A percentile compares a stretch with the other conserved stretches of the same genome.
phyloP scores from a whole-genome alignment of 495 filamentous ascomycete species.

The Aspergillus ellipticus region DNA sequence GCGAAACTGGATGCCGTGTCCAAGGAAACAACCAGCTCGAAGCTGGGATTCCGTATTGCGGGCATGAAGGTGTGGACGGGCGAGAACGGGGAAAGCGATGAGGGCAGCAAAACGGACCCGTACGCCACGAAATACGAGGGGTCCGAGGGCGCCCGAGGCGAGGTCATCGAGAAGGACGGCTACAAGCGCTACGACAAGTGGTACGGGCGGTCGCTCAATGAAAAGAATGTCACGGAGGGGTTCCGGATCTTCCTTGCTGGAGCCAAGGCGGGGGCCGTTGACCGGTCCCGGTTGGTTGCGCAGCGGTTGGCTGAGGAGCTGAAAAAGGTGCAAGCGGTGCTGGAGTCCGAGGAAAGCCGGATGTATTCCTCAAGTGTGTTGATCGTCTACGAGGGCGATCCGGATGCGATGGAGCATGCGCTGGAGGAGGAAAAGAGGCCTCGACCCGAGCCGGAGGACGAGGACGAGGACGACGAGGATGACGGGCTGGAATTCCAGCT shows the following conservation, averaged over 20 bases:
- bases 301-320: constrained; percentile 66
- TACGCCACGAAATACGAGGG: constrained; percentile 41
- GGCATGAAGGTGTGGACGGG: constrained; percentile 93
- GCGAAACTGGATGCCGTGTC: constrained; percentile 74
- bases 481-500: constrained; percentile 52
- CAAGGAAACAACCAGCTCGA: constrained; percentile 72
- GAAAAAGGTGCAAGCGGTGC: constrained; percentile 54
- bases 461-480: constrained; percentile 50
- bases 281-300: constrained; percentile 54
- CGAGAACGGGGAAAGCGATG: constrained; percentile 42
- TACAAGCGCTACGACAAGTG: constrained; percentile 82
- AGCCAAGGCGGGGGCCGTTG: constrained; percentile 49
- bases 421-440: constrained; percentile 57
- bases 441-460: constrained; percentile 27
- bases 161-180: constrained; percentile 45
- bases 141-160: constrained; percentile 31
- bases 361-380: constrained; percentile 93
- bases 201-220: constrained; percentile 74
- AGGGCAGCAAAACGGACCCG: constrained; percentile 35
- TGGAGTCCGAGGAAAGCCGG: constrained; percentile 76
- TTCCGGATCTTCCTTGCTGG: constrained; percentile 73
- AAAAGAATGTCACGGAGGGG: constrained; percentile 67
- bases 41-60: constrained; percentile 80
- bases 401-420: constrained; percentile 59
- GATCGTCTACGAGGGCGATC: constrained; percentile 90